Conservation (phyloP, 2,329 filamentous ascomycete genomes). For the Dactylellina cionopaga region DNA sequence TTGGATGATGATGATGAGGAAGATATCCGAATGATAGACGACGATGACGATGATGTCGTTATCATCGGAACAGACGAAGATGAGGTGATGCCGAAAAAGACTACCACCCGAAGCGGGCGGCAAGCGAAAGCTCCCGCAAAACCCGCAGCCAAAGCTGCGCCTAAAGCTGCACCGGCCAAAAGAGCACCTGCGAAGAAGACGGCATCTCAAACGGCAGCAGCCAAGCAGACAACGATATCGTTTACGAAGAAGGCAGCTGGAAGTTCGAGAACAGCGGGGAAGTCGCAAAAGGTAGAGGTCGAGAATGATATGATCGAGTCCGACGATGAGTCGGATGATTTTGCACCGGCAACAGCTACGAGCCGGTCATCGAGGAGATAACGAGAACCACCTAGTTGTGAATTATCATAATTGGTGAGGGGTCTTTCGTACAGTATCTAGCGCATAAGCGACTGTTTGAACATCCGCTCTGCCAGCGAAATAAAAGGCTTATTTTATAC, state of each 20-base stretch:
- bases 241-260: slow-evolving; percentile 29
- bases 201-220: slow-evolving; percentile 56
- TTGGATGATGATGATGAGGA: slow-evolving; percentile 62
- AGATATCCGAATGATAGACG: slow-evolving; percentile 59
- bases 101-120: slow-evolving; percentile 53
- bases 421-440: not conserved
- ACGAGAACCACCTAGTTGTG: too few species aligned
- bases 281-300: slow-evolving; percentile 35
- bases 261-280: not conserved
- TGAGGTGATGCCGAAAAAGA: slow-evolving; percentile 58
- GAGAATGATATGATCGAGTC: slow-evolving; percentile 51
- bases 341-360: slow-evolving; percentile 34
- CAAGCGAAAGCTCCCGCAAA: slow-evolving; percentile 47
- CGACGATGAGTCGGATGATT: slow-evolving; percentile 50
- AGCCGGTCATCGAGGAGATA: slow-evolving; percentile 31
- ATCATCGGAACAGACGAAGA: slow-evolving; percentile 68
- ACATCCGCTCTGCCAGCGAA: too few species aligned
- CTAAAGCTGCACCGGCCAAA: slow-evolving; percentile 57
- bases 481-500: too few species aligned
- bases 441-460: not conserved
- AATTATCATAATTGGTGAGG: too few species aligned
- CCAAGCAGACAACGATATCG: slow-evolving; percentile 41
- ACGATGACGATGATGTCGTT: slow-evolving; percentile 64
- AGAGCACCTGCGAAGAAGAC: slow-evolving; percentile 60
- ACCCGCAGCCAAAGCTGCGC: slow-evolving; percentile 61